phyloP scores from a whole-genome alignment of 106 monocot genomes.

The Apostasia ramifera region DNA sequence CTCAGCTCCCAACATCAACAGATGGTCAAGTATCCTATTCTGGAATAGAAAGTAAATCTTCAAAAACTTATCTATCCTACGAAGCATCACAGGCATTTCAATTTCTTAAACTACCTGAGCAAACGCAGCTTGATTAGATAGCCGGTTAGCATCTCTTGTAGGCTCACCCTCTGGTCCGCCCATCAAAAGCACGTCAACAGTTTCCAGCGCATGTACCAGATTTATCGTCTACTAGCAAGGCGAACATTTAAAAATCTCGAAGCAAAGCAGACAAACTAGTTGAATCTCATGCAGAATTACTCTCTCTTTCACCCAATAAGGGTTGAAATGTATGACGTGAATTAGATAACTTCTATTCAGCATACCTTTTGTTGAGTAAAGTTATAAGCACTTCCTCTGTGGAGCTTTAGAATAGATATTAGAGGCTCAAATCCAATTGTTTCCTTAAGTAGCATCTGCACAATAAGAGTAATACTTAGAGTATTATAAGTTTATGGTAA shows the following conservation, averaged over 20 bases:
- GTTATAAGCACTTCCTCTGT: slow-evolving; percentile 92
- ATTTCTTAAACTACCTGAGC: slow-evolving; percentile 46
- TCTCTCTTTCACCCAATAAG: neutral
- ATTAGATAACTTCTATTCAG: neutral
- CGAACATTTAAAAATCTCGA: slow-evolving; percentile 7
- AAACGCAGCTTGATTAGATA: slow-evolving; percentile 73
- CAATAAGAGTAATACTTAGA: slow-evolving; percentile 14
- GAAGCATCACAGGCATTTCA: neutral
- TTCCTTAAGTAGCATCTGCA: slow-evolving; percentile 75
- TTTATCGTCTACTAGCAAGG: slow-evolving; percentile 87
- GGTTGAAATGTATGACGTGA: neutral
- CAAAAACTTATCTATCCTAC: neutral
- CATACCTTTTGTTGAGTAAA: slow-evolving; percentile 98
- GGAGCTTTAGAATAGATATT: slow-evolving; percentile 78
- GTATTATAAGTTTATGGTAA: neutral
- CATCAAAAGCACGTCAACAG: slow-evolving; percentile 74
- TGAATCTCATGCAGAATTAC: neutral
- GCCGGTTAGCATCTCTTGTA: slow-evolving; percentile 70
- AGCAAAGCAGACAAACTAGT: slow-evolving; percentile 1
- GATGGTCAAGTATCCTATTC: slow-evolving; percentile 88
- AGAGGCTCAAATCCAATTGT: slow-evolving; percentile 89
- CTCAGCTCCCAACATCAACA: slow-evolving; percentile 87
- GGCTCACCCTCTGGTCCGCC: slow-evolving; percentile 52
- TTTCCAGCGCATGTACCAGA: slow-evolving; percentile 86
- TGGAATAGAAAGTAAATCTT: slow-evolving; percentile 19